Evolutionary conservation across 2,329 filamentous ascomycete genomes (phyloP).

Genomic region (Bertia moriformis): DNA sequence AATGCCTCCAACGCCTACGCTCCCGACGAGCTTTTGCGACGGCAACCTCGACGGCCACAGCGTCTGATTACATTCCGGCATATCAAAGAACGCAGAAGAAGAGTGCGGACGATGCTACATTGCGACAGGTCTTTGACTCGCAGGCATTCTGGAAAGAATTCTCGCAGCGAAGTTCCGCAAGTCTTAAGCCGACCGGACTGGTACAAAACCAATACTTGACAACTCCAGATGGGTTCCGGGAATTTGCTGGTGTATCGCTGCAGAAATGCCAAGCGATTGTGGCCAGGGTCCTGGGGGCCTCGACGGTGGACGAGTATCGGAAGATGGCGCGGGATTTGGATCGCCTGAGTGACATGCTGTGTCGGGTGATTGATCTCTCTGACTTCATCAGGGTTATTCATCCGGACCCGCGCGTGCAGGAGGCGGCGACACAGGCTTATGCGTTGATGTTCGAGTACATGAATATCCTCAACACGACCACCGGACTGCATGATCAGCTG

Average conservation of each 20-base stretch:
- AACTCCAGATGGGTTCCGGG: conserved; percentile 66
- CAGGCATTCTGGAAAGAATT: conserved; percentile 29
- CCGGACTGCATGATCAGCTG: conserved; percentile 66
- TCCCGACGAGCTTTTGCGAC: conserved; percentile 5
- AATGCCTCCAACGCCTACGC: conserved; percentile 14
- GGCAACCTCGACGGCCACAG: background rate
- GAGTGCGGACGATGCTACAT: conserved; percentile 54
- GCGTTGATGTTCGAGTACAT: conserved; percentile 91
- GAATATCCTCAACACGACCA: conserved; percentile 93
- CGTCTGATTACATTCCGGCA: background rate
- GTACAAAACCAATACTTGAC: conserved; percentile 89
- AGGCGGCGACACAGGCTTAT: conserved; percentile 78
- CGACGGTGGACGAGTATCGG: conserved; percentile 58
- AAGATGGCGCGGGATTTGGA: conserved; percentile 69
- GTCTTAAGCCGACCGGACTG: conserved; percentile 48
- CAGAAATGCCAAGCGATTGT: conserved; percentile 70
- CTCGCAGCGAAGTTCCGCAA: conserved; percentile 20
- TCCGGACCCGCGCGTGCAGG: conserved; percentile 62
- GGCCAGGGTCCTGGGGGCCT: conserved; percentile 57
- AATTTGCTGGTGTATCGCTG: conserved; percentile 67
- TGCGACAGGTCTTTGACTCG: conserved; percentile 72
- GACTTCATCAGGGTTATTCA: conserved; percentile 93
- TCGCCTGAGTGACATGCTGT: conserved; percentile 80
- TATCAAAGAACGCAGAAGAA: background rate
- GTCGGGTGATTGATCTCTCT: conserved; percentile 84